Base-by-base conservation (phyloP, 805 yeast species). In the Saturnispora silvae region DNA sequence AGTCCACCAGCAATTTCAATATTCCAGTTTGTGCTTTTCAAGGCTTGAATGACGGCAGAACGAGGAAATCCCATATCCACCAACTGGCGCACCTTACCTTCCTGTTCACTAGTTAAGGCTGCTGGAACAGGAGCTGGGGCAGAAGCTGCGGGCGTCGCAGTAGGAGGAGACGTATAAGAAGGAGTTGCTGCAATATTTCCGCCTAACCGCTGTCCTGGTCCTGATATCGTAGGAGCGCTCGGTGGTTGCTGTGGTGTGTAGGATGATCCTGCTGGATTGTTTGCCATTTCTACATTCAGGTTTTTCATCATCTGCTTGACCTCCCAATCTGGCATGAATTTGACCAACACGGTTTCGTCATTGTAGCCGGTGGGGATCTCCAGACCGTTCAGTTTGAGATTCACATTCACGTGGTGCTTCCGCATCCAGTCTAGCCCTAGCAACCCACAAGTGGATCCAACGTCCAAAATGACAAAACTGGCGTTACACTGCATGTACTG, bases 401-500 rank as follows among this genome's bases (percentile, higher is more conserved):
- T 95, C 35, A 92, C 75, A 27, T 67, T 61, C 34, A 94, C 94
- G 52, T 78, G 86, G 56, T 86, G 89, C 46, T 95, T 75, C 57
- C 80, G 77, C 50, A 92, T 67, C 95, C 89, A 72, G 56, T 92
- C 98, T 36, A 92, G 64, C 0, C 99, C 99, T 23, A 92, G 66
- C 28, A 92, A 61, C 45, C 87, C 64, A 45, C 85, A 95, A 17
- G 77, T 77, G 19, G 38, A 37, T 7, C 63, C 64, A 1, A 81
- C 69, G 42, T 89, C 94, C 35, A 89, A 52, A 3, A 82, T 81
- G 1, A 77, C 73, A 49, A 82, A 77, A 33, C 78, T 67, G 49
- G 85, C 76, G 4, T 85, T 78, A 40, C 79, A 67, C 50, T 60
- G 73, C 11, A 68, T 65, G 31, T 64, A 68, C 13, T 82, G 95